phyloP scores from a whole-genome alignment of 75 land plant genomes.

The Picea glauca region DNA sequence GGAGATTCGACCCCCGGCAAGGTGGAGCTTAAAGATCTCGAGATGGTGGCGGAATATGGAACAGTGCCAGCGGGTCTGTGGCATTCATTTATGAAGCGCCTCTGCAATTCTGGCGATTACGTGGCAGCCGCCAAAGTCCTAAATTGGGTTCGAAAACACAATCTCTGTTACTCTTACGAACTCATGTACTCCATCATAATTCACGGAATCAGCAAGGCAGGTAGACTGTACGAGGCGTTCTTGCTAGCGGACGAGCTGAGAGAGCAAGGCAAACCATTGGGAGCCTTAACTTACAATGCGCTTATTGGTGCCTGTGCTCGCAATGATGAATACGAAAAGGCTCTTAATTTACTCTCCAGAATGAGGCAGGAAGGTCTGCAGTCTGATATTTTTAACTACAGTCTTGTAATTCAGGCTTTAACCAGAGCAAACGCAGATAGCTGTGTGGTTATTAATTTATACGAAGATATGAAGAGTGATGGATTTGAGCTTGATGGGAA shows the following conservation, averaged over 20 bases:
- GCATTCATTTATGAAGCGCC: constrained; percentile 59
- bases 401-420: constrained; percentile 65
- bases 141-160: constrained; percentile 58
- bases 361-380: constrained; percentile 64
- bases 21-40: constrained; percentile 31
- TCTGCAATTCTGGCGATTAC: constrained; percentile 33
- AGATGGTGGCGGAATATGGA: constrained; percentile 47
- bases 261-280: constrained; percentile 19
- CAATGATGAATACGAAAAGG: constrained; percentile 45
- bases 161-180: constrained; percentile 59
- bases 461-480: constrained; percentile 45
- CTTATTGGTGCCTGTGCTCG: constrained; percentile 66
- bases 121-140: constrained; percentile 52
- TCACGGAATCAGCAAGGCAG: constrained; percentile 53
- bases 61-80: constrained; percentile 66
- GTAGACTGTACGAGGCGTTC: constrained; percentile 51
- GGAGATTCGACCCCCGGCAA: background rate
- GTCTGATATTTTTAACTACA: constrained; percentile 62
- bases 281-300: constrained; percentile 69
- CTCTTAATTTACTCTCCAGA: constrained; percentile 49
- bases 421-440: constrained; percentile 40
- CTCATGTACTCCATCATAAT: constrained; percentile 69
- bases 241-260: constrained; percentile 36
- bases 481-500: constrained; percentile 55
- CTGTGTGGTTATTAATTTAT: constrained; percentile 32